Evolutionary conservation across 176 grass and related monocot species (phyloP).

Genomic region (Pontederia paniculata): DNA sequence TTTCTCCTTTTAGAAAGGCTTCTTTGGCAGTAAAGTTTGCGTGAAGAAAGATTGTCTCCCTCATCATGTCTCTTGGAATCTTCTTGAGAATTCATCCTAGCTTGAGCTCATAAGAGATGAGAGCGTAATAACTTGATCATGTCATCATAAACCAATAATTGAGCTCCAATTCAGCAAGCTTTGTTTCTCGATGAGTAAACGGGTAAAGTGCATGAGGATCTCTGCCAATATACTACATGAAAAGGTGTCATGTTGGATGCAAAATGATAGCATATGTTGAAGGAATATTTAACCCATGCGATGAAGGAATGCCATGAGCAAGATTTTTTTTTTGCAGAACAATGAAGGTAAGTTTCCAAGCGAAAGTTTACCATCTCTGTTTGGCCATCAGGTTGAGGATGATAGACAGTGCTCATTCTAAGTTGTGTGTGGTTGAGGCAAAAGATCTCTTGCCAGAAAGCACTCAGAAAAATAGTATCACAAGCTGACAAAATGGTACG

Average conservation of each 20-base stretch:
- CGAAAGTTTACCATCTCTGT: not conserved
- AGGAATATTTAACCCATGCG: not conserved
- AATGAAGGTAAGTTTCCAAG: slow-evolving; percentile 4
- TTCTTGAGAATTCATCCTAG: not conserved
- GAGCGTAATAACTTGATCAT: not conserved
- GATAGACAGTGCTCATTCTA: not conserved
- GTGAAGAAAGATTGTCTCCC: not conserved
- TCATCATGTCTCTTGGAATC: not conserved
- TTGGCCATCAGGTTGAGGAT: slow-evolving; percentile 11
- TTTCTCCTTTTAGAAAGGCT: not conserved
- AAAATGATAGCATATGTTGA: not conserved
- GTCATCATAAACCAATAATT: too few species aligned
- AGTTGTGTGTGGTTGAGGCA: not conserved
- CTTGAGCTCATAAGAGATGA: not conserved
- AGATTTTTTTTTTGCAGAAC: not conserved
- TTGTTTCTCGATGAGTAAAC: not conserved
- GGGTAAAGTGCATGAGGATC: not conserved
- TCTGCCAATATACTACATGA: not conserved
- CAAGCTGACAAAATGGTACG: not conserved
- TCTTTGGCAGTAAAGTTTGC: not conserved
- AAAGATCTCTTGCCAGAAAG: not conserved
- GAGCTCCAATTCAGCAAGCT: too few species aligned
- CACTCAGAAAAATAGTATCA: not conserved
- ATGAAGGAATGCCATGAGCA: not conserved
- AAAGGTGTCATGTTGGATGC: not conserved